phyloP scores from a whole-genome alignment of 129 eudicot species.

The Rutidosis leptorrhynchoides region DNA sequence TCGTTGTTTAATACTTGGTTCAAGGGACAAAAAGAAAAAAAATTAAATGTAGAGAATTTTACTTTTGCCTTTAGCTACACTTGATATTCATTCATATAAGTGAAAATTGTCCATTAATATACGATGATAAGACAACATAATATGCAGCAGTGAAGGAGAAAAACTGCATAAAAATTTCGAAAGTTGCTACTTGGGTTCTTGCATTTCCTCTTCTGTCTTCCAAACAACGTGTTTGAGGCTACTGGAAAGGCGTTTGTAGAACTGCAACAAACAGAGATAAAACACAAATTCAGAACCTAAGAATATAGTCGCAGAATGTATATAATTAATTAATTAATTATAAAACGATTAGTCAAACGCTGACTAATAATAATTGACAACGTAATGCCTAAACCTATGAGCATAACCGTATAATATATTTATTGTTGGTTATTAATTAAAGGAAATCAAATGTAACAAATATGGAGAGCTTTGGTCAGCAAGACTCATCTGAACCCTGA shows the following conservation, averaged over 20 bases:
- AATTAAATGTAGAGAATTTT: constrained; percentile 23
- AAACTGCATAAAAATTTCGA: neutral
- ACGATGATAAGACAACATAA: constrained; percentile 7
- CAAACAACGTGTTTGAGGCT: constrained; percentile 87
- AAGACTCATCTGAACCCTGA: neutral
- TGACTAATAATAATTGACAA: neutral
- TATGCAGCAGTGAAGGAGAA: constrained; percentile 8
- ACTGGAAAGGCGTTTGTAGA: constrained; percentile 77
- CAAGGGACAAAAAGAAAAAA: constrained; percentile 21
- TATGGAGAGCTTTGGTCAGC: neutral
- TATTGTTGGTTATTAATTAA: neutral
- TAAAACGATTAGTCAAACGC: neutral
- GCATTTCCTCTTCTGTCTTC: constrained; percentile 96
- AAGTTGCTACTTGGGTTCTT: constrained; percentile 35
- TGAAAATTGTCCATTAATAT: constrained; percentile 19
- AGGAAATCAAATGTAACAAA: neutral
- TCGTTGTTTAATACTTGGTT: too few relatives aligned
- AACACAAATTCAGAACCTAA: neutral
- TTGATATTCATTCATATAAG: constrained; percentile 15
- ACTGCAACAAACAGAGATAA: constrained; percentile 43
- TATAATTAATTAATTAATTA: neutral
- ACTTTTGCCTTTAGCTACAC: constrained; percentile 8
- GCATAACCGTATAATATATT: neutral
- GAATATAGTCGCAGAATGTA: neutral
- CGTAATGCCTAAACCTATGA: neutral